Base-by-base conservation (phyloP, 139 green algal species). In the Asterochloris sp. region DNA sequence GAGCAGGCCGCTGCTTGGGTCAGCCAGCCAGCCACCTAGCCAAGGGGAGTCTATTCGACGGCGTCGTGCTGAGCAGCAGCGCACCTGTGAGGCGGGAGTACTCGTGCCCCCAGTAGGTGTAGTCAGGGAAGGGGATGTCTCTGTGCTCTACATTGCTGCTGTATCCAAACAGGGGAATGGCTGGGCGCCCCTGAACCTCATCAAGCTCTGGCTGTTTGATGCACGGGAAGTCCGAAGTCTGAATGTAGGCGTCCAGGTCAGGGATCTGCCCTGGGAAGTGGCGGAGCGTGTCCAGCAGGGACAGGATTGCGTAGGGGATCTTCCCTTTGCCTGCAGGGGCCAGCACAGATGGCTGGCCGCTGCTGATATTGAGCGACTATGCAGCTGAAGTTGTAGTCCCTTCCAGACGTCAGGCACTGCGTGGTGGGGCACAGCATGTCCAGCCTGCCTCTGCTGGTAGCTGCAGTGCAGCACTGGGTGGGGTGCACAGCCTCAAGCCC, bases 201-300 rank as follows among this genome's bases (percentile, higher is more conserved):
- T n/a, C 66, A 6, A 54, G 38, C 6, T n/a, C 14, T 61, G 78
- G 82, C 66, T 78, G 73, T 64, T 74, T 76, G 27, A 90, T 80
- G 85, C 87, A 90, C 13, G 85, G 76, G 68, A 90, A 90, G 73
- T 90, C 87, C 47, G 78, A 81, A 12, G 83, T 87, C 24, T 89
- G 85, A 2, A 89, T 68, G 12, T 88, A 82, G 16, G 85, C 85
- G 29, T 89, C 83, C 29, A 89, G 28, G 67, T 90, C 87, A 19
- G 87, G 85, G 27, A 90, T 77, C 87, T 89, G 85, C 11, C 82
- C 85, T 11, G 85, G 85, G 54, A 86, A 87, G 10, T 80, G 29
- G 24, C 85, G 82, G 15, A 90, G 81, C 23, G 68, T 74, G 47
- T 90, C 85, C 76, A 90, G 67, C 54, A 90, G 62, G 10, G 73